Evolutionary conservation across 139 green algal species (phyloP), one percentile per base, ranked within the genome.

Genomic region (Spirogloea muscicola): DNA sequence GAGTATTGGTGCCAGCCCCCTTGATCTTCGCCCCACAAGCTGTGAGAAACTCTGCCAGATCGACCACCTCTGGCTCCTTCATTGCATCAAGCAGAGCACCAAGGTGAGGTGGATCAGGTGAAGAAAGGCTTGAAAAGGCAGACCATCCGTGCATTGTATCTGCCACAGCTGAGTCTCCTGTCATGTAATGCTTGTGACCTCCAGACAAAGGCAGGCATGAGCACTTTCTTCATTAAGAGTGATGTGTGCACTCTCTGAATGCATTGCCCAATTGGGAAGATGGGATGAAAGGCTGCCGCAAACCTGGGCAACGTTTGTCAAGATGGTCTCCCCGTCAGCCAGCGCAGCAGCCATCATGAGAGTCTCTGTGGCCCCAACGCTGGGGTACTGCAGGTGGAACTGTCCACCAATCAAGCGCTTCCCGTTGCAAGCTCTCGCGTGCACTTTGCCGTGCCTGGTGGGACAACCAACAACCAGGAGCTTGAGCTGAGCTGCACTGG

Each of bases 341-440:
- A 84, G 27, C 13, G 25, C 21, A 3, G 84, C 84, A 1, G 83
- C 84, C 84, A 88, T 88, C 51, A 88, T 73, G n/a, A 88, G 29
- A 31, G 84, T 88, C 82, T 88, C 84, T 0, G 84, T 88, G 25
- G 84, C 84, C 18, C 84, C 84, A 9, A 88, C 84, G 59, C 69
- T 84, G 0, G 84, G 84, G 55, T 74, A 88, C 62, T 87, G 70
- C 34, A 88, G 39, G 27, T 82, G 68, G 27, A 88, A 66, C 31
- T 64, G 29, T 2, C 84, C 82, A 4, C 84, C 84, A 5, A 34
- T 29, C 21, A 88, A 70, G 9, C 72, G 52, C 62, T 59, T 6
- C 37, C 65, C 67, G 31, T 69, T 67, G 25, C 9, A 3, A 7
- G 74, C 80, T 16, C 40, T 60, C 2, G 80, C 79, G 40, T 85